These are phyloP conservation scores for Penicillium corylophilum DNA, from an alignment of 2,329 filamentous ascomycete genomes.

Conservation along the genomic window DNA sequence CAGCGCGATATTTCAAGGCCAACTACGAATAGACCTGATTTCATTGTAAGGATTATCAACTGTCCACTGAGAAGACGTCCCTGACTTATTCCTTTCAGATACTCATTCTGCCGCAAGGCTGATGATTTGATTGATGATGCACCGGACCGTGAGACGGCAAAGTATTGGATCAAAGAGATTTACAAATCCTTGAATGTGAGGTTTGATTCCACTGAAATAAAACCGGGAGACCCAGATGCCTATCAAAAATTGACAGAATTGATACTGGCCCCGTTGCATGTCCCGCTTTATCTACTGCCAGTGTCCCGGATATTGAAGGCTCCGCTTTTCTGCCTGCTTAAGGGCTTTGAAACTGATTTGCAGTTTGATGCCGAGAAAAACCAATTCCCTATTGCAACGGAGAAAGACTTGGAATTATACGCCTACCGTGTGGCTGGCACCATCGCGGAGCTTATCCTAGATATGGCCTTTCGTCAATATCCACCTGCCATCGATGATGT, in stretches of 20 bases:
- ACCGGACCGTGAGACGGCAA: conserved; percentile 28
- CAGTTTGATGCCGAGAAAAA: conserved; percentile 45
- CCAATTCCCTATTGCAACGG: conserved; percentile 58
- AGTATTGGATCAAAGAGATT: conserved; percentile 22
- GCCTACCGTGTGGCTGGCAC: conserved; percentile 68
- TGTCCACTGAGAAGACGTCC: too few species aligned
- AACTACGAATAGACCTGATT: conserved; percentile 66
- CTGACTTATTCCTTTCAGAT: conserved; percentile 28
- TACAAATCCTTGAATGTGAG: too few species aligned
- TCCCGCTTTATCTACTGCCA: conserved; percentile 48
- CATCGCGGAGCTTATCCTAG: conserved; percentile 66
- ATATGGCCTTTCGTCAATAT: conserved; percentile 62
- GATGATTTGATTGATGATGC: conserved; percentile 73
- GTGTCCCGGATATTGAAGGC: too few species aligned
- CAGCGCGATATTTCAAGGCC: conserved; percentile 66
- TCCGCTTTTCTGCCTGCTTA: too few species aligned
- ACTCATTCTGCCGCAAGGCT: conserved; percentile 66
- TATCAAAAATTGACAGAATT: too few species aligned
- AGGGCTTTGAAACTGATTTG: too few species aligned
- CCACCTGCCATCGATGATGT: background rate
- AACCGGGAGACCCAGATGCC: too few species aligned
- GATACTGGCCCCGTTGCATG: too few species aligned
- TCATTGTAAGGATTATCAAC: conserved; percentile 58
- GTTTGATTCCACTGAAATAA: too few species aligned
- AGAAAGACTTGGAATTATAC: conserved; percentile 62